These are phyloP conservation scores for Vairimorpha apis DNA, from an alignment of 371 early-diverging fungal genomes.

Conservation along the genomic window DNA sequence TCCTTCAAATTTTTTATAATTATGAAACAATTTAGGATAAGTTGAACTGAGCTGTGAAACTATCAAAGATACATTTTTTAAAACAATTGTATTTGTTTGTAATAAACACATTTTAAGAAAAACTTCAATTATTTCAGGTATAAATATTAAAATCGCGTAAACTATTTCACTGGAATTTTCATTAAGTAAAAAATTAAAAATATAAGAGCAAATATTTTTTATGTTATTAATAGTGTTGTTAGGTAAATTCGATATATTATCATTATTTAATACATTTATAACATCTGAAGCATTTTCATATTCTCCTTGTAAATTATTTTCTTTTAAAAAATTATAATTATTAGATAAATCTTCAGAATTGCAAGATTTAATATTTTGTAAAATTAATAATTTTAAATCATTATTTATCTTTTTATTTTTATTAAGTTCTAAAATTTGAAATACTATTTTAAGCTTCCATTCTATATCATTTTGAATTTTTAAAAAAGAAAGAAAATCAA, in stretches of 20 bases:
- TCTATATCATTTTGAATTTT: too few species aligned
- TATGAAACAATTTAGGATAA: slow-evolving; percentile 18
- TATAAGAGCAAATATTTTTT: too few species aligned
- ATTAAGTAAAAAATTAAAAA: slow-evolving; percentile 19
- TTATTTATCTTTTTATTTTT: slow-evolving; percentile 30
- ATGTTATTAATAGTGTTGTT: too few species aligned
- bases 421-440: slow-evolving; percentile 19
- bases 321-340: too few species aligned
- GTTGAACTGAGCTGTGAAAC: slow-evolving; percentile 23
- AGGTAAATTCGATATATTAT: too few species aligned
- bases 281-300: too few species aligned
- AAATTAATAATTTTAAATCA: slow-evolving; percentile 14
- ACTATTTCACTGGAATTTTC: slow-evolving; percentile 15
- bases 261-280: too few species aligned
- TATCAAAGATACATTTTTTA: slow-evolving; percentile 33
- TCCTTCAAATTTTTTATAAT: slow-evolving; percentile 32
- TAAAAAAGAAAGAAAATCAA: too few species aligned
- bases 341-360: too few species aligned
- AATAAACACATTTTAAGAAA: slow-evolving; percentile 19
- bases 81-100: slow-evolving; percentile 12
- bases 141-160: slow-evolving; percentile 15
- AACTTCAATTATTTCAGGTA: slow-evolving; percentile 26
- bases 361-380: slow-evolving; percentile 21
- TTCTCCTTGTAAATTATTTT: too few species aligned
- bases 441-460: slow-evolving; percentile 25